Base-by-base conservation (phyloP, 1,284 basidiomycete species). In the Earliella scabrosa region DNA sequence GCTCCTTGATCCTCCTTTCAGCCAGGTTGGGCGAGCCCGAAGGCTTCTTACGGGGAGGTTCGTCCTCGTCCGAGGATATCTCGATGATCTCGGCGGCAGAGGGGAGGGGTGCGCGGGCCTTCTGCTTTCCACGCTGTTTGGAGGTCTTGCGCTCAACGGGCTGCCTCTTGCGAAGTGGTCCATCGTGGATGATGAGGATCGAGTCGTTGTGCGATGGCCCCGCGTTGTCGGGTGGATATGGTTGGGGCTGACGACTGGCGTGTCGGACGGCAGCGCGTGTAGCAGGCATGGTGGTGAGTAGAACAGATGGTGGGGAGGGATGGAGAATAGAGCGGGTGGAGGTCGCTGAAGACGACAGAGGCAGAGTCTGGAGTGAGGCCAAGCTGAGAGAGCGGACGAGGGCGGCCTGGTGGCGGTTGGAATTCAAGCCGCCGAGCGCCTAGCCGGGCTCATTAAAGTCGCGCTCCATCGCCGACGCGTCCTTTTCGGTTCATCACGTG, bases 41-140 rank as follows among this genome's bases (percentile, higher is more conserved):
- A 2, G 36, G 27, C n/a, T 53, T 52, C 39, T 52, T 56, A 7
- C 45, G 23, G 3, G 47, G 50, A 13, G 54, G 52, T 2, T 50
- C 78, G 52, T 78, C 74, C 57, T 77, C 69, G 44, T 64, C 69
- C 48, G 53, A 59, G 9, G 63, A 72, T 1, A 80, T 67, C 53
- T 69, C 58, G 36, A 59, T 58, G 40, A 61, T 48, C 40, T 59
- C 63, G 1, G 55, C 45, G 6, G 58, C 29, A 16, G 59, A 45
- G 8, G 59, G 56, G n/a, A 58, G 53, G 1, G 56, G 56, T 11
- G 46, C 56, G 6, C 57, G 56, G 6, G 59, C 54, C 45, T 61
- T 63, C 52, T 59, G 59, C 51, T 61, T 61, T 13, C 54, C 35
- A 40, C 60, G 55, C 34, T 58, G 56, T 24, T 48, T 45, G 9